These are phyloP conservation scores for Barbarea vulgaris DNA, from an alignment of 345 rosid species.

Conservation along the genomic window DNA sequence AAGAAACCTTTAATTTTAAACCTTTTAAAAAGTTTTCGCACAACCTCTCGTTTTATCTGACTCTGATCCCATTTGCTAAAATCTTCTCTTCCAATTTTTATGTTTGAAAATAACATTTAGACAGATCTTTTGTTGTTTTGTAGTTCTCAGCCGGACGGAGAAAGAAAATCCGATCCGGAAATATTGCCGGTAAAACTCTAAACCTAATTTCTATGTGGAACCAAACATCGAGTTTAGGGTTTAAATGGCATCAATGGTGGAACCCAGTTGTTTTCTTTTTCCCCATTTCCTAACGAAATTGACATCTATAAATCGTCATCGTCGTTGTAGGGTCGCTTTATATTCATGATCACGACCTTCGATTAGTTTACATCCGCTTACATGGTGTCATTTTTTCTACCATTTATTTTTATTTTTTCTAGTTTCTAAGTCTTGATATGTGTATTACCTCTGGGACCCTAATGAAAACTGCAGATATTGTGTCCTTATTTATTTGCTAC, in stretches of 20 bases:
- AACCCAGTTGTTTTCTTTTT: conserved; percentile 6
- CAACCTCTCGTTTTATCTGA: conserved; percentile 33
- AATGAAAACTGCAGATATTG: neutral
- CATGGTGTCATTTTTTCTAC: neutral
- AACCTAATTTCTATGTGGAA: neutral
- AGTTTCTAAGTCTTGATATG: neutral
- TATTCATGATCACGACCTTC: conserved; percentile 18
- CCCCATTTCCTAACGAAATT: neutral
- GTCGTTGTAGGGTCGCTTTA: neutral
- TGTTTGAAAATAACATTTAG: neutral
- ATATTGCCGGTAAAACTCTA: conserved; percentile 1
- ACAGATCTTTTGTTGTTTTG: neutral
- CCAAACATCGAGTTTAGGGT: neutral
- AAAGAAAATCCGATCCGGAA: neutral
- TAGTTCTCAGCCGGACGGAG: conserved; percentile 1
- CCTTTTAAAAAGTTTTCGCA: neutral
- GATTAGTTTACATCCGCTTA: conserved; percentile 18
- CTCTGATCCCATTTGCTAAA: conserved; percentile 8
- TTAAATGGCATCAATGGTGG: conserved; percentile 4
- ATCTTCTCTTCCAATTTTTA: neutral
- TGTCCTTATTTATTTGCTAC: neutral
- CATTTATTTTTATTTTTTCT: conserved; percentile 14
- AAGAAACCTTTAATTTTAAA: neutral
- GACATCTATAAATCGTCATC: conserved; percentile 10
- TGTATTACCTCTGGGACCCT: neutral